A percentile compares a stretch with the other conserved stretches of the same genome.
Conservation (phyloP, 257 asterid species). For the Plantago ovata region DNA sequence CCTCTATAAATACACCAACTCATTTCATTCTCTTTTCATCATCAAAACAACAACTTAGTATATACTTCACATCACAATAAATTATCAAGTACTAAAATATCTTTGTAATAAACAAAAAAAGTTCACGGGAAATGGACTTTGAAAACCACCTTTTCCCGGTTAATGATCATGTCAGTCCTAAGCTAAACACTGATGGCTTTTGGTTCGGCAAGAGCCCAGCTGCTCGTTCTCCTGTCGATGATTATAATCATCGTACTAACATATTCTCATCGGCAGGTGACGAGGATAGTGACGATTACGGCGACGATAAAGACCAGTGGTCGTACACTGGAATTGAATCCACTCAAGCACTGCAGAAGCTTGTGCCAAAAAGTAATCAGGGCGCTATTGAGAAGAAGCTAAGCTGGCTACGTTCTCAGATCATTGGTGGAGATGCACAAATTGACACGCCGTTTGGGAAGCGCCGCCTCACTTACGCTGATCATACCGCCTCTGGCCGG, state of each 20-base stretch:
- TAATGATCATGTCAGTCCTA: too few relatives aligned
- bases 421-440: conserved; percentile 39
- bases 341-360: conserved; percentile 18
- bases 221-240: too few relatives aligned
- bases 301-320: conserved; percentile 2
- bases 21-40: too few relatives aligned
- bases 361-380: conserved; percentile 1
- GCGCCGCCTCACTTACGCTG: conserved; percentile 68
- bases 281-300: neutral
- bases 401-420: conserved; percentile 58
- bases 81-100: too few relatives aligned
- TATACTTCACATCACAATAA: too few relatives aligned
- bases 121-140: too few relatives aligned
- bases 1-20: too few relatives aligned
- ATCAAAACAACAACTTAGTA: too few relatives aligned
- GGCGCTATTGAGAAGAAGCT: conserved; percentile 35
- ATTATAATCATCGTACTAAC: neutral
- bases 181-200: too few relatives aligned
- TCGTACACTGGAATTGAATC: conserved; percentile 5
- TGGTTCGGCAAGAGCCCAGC: too few relatives aligned
- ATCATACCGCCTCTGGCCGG: conserved; percentile 79
- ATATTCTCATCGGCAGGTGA: neutral
- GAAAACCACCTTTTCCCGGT: too few relatives aligned
- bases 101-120: too few relatives aligned
- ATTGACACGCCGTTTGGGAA: conserved; percentile 58